A percentile compares a stretch with the other conserved stretches of the same genome.
Conservation (phyloP, 768 basidiomycete genomes). For the Suillus hirtellus region DNA sequence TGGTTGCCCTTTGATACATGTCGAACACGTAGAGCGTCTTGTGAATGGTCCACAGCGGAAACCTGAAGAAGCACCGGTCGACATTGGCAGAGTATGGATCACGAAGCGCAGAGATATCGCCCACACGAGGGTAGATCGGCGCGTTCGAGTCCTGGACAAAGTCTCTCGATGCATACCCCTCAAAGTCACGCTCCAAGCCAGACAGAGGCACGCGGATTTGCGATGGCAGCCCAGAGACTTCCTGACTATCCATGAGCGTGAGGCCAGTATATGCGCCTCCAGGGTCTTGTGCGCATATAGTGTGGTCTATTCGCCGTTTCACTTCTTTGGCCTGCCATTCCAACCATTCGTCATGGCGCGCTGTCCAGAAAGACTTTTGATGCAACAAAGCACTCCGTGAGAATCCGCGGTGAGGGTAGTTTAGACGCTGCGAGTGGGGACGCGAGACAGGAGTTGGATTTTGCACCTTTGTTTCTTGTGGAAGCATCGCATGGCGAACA, state of each 20-base stretch:
- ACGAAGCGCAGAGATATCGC: constrained; percentile 56
- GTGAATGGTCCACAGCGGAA: constrained; percentile 64
- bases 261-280: constrained; percentile 33
- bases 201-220: constrained; percentile 25
- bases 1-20: constrained; percentile 38
- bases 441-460: constrained; percentile 12
- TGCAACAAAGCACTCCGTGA: constrained; percentile 61
- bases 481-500: constrained; percentile 19
- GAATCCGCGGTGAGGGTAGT: constrained; percentile 58
- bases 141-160: constrained; percentile 23
- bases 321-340: constrained; percentile 31
- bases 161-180: constrained; percentile 9
- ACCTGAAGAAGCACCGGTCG: constrained; percentile 57
- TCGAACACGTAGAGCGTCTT: constrained; percentile 68
- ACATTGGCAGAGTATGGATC: constrained; percentile 58
- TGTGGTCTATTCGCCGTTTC: constrained; percentile 12
- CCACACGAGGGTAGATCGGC: constrained; percentile 55
- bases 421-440: constrained; percentile 36
- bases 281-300: constrained; percentile 8
- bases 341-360: constrained; percentile 53
- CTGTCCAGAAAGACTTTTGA: constrained; percentile 62
- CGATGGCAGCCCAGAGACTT: constrained; percentile 15
- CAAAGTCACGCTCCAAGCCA: constrained; percentile 33
- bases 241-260: constrained; percentile 1
- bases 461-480: constrained; percentile 5